Evolutionary conservation across 169 alveolate genomes (phyloP), one percentile per base, ranked within the genome.

Genomic region (Ichthyophthirius multifiliis): DNA sequence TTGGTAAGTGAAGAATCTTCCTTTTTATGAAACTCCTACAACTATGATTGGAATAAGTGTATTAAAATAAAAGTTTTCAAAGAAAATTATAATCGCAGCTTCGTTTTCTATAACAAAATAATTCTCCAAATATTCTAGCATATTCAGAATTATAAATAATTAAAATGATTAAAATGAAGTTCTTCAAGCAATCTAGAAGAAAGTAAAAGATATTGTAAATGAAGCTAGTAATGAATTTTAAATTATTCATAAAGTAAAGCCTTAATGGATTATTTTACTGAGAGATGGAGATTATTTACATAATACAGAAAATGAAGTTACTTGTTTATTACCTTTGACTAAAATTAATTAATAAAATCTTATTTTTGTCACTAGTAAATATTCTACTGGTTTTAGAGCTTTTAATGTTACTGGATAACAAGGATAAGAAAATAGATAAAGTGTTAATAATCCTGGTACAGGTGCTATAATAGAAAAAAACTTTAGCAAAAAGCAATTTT

Each of bases 31-130:
- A 55, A 20, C 23, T 27, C 71, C 71, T 23, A 27, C 32, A 6
- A 55, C 71, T 18, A 55, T 55, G 71, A 55, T 55, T 27, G 71
- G 71, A 5, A 27, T 55, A 13, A 55, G 71, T 55, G 71, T 55
- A 20, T 20, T 55, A 20, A 34, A 39, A 4, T 9, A 55, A 55
- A 34, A 39, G 9, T 27, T 27, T 27, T 34, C 71, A 6, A 55
- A 39, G 31, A 55, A 55, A 55, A 55, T 55, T 3, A 55, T 55
- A 10, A 23, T 55, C 1, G 71, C 41, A 20, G 71, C 43, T 10
- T 34, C 71, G 23, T 34, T 39, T 20, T 55, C 71, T 55, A 55
- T 55, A 27, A 55, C 23, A 27, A 55, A 55, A 10, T 55, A 55
- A 27, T 55, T 27, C 43, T 27, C 43, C 5, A 55, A 55, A 27